phyloP scores from a whole-genome alignment of 306 rosid species.

The Prunus kanzakura region DNA sequence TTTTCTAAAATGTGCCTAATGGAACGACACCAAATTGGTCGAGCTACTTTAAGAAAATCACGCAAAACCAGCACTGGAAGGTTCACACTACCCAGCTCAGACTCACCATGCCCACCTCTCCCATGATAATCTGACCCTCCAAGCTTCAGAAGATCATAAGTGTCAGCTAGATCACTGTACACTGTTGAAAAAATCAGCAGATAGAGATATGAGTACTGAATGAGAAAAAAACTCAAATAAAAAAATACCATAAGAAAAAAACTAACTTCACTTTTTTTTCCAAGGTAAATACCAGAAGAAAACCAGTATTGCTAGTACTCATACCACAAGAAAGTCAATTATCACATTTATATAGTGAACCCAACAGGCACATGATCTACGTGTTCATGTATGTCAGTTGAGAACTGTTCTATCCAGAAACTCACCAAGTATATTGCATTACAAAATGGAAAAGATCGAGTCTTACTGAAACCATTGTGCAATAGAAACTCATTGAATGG shows the following conservation, averaged over 20 bases:
- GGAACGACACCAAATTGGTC: slow-evolving; percentile 84
- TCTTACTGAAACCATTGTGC: background rate
- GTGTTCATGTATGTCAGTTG: background rate
- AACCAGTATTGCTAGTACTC: background rate
- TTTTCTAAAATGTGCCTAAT: slow-evolving; percentile 56
- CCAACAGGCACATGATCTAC: background rate
- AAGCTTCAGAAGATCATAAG: slow-evolving; percentile 68
- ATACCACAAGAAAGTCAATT: background rate
- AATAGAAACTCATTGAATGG: background rate
- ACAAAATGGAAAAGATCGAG: background rate
- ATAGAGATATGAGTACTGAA: background rate
- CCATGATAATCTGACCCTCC: slow-evolving; percentile 98
- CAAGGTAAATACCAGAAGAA: background rate
- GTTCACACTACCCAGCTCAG: slow-evolving; percentile 88
- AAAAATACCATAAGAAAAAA: background rate
- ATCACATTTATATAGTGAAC: background rate
- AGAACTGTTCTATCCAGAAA: background rate
- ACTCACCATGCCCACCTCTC: slow-evolving; percentile 75
- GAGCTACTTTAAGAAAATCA: slow-evolving; percentile 75
- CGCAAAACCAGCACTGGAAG: slow-evolving; percentile 68
- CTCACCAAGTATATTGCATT: background rate
- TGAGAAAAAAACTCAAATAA: no score
- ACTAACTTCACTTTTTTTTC: background rate
- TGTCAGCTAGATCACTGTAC: slow-evolving; percentile 82
- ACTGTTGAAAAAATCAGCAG: slow-evolving; percentile 43